Base-by-base conservation (phyloP, 1,284 basidiomycete genomes). In the Marasmius oreades region DNA sequence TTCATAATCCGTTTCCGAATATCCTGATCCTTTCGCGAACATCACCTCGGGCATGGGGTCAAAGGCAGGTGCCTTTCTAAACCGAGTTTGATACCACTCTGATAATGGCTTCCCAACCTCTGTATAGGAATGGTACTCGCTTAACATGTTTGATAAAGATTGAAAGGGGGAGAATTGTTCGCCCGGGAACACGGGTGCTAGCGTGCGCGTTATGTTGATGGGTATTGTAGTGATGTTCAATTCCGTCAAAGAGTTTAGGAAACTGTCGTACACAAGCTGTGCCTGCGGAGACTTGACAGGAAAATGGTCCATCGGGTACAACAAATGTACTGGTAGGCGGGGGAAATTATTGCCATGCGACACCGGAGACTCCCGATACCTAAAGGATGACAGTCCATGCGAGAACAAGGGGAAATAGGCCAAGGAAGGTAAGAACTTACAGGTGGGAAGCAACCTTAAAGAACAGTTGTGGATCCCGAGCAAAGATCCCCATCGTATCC, bases 401-500 rank as follows among this genome's bases (percentile, higher is more conserved):
- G 11, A 55, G 52, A 23, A 26, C 18, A n/a, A 4, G 14, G 28
- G 26, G 26, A 23, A 22, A n/a, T n/a, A n/a, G n/a, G 34, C 47
- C 39, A 26, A 50, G 22, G 5, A 8, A 23, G 28, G 16, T 10
- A 10, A n/a, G 10, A 24, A 61, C 66, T 53, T 45, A 69, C 71
- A 70, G 71, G 16, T 53, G 59, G 33, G 23, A 53, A 5, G 65
- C 64, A 23, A 71, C 57, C 6, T 66, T 62, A 48, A 62, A 44
- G 56, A 71, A 72, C 20, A 69, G 47, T 14, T 51, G 56, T 16
- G 69, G 68, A 56, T 72, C 67, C 24, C 70, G 60, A 37, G 69
- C 61, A 58, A 73, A 73, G 50, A 70, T 68, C 2, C 72, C 71
- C 12, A 64, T 66, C 3, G 70, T 72, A 57, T 73, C 72, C 70